Evolutionary conservation across 495 filamentous ascomycete genomes (phyloP), one percentile per base, ranked within the genome.

Genomic region (Staphylotrichum longicolle): DNA sequence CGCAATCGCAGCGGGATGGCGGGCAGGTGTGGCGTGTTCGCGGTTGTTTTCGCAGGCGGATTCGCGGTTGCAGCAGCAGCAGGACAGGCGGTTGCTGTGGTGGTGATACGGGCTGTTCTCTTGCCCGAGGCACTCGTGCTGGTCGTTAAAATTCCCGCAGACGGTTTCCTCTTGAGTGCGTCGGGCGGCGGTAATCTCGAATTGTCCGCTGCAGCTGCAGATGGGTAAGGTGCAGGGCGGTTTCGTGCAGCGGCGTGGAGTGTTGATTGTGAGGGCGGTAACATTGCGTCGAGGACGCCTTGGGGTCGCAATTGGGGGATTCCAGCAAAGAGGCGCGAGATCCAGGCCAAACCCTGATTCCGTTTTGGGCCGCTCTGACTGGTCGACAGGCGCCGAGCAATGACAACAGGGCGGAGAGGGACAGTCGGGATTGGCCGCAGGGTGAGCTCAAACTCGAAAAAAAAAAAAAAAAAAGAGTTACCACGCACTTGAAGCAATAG

Each of bases 101-200:
- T 63, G 12, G 69, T 70, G 60, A 74, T 67, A n/a, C 66, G 71
- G 49, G 71, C 65, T 14, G 70, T 70, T 58, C 62, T 59, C 30
- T 40, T 50, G 33, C 71, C 70, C 41, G 55, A 50, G 14, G 68
- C 46, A n/a, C 63, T 64, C 15, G 64, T 64, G 54, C 44, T 70
- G 12, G 69, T 73, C 39, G 70, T 70, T 48, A 74, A 58, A 65
- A 72, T 70, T 50, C 67, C 69, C 64, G 68, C 70, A 60, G 70
- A 66, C 15, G 63, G 68, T 35, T 65, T 64, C 27, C 60, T 64
- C 47, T 67, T 53, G 32, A 67, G 39, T n/a, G 54, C 15, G 51
- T 37, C 39, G 27, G 57, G 14, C 34, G 33, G 45, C 41, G 60
- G 5, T 50, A 57, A 32, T 48, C 9, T 35, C 39, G 51, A 6